Conservation (phyloP, 2,329 filamentous ascomycete species). For the Xylaria sp. region DNA sequence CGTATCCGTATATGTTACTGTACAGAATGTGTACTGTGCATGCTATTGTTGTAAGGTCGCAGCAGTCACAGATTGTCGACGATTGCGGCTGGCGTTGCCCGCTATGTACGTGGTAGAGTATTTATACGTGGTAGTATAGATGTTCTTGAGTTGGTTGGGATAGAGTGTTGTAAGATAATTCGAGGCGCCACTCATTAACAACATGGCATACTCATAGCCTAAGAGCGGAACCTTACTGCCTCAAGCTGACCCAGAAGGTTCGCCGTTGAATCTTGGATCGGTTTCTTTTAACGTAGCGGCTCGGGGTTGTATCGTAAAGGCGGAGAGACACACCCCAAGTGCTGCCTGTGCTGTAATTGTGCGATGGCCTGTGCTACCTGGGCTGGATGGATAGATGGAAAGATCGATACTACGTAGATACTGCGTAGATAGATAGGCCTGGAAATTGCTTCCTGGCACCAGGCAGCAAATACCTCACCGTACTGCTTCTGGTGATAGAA, state of each 20-base stretch:
- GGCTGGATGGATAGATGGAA: background rate
- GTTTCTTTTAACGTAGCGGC: constrained; percentile 3
- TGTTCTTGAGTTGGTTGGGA: background rate
- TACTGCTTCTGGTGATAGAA: constrained; percentile 1
- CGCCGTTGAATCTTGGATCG: constrained; percentile 14
- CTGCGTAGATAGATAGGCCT: background rate
- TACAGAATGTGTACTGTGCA: constrained; percentile 18
- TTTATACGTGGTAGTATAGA: background rate
- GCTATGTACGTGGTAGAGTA: background rate
- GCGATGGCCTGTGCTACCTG: background rate
- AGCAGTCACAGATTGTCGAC: background rate
- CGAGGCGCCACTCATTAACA: constrained; percentile 7
- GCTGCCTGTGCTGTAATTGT: constrained; percentile 7
- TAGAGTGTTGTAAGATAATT: background rate
- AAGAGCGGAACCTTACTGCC: constrained; percentile 4
- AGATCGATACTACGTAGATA: background rate
- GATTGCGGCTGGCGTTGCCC: background rate
- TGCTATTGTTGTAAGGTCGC: background rate
- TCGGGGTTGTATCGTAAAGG: background rate
- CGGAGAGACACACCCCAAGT: background rate
- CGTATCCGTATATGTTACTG: constrained; percentile 17
- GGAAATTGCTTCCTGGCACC: background rate
- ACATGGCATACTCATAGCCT: background rate
- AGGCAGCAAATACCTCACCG: constrained; percentile 9
- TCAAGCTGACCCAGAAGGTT: constrained; percentile 5